A percentile compares a stretch with the other conserved stretches of the same genome.
Conservation (phyloP, 108 stramenopile genomes). For the Discostella pseudostelligera region DNA sequence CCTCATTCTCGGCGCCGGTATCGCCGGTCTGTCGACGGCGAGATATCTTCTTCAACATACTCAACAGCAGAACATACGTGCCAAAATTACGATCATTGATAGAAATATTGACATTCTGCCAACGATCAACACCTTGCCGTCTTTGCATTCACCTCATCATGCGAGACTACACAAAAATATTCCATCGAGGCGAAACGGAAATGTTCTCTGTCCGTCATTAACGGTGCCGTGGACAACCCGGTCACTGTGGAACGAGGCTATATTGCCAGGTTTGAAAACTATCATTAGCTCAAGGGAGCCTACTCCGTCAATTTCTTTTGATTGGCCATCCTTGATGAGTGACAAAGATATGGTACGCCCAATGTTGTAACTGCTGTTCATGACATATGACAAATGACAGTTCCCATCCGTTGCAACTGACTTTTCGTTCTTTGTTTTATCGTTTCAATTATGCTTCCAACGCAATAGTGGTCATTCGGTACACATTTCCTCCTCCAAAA, state of each 20-base stretch:
- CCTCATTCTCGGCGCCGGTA: slow-evolving; percentile 40
- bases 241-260: slow-evolving; percentile 28
- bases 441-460: background rate
- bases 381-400: too few relatives aligned
- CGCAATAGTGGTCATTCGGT: slow-evolving; percentile 32
- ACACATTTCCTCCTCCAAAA: slow-evolving; percentile 36
- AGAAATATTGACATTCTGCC: slow-evolving; percentile 10
- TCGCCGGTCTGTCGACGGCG: slow-evolving; percentile 37
- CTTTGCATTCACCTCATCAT: background rate
- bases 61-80: background rate
- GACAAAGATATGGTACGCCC: slow-evolving; percentile 25
- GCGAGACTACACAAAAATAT: slow-evolving; percentile 19
- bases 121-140: background rate
- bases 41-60: slow-evolving; percentile 26
- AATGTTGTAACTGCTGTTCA: too few relatives aligned
- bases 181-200: slow-evolving; percentile 40
- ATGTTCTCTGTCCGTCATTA: slow-evolving; percentile 38
- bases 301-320: slow-evolving; percentile 27
- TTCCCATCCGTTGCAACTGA: background rate
- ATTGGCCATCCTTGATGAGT: slow-evolving; percentile 15
- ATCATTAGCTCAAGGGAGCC: background rate
- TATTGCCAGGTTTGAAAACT: slow-evolving; percentile 27
- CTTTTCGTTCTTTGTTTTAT: background rate
- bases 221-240: slow-evolving; percentile 32
- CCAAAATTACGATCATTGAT: slow-evolving; percentile 34